Conservation (phyloP, 805 yeast genomes). For the Lipomyces orientalis region DNA sequence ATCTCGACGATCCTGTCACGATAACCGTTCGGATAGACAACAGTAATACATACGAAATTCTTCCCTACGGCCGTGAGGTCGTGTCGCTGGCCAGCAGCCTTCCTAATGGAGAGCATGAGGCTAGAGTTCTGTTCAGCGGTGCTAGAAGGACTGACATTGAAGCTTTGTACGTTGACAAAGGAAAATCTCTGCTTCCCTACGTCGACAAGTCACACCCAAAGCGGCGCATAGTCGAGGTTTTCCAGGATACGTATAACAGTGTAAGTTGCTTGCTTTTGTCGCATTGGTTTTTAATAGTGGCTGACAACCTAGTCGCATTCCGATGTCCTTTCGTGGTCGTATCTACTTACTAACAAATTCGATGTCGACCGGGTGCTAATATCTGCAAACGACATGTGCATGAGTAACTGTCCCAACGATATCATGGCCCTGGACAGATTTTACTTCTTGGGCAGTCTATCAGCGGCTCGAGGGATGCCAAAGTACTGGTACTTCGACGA, state of each 20-base stretch:
- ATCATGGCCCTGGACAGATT: conserved; percentile 23
- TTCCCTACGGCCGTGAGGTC: conserved; percentile 35
- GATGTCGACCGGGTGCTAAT: conserved; percentile 23
- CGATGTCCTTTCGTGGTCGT: conserved; percentile 33
- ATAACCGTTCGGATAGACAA: conserved; percentile 25
- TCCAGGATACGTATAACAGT: conserved; percentile 26
- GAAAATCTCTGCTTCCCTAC: not conserved
- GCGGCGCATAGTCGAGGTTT: conserved; percentile 25
- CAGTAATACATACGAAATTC: conserved; percentile 12
- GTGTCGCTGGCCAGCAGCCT: conserved; percentile 26
- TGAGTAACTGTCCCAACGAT: conserved; percentile 28
- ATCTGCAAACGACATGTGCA: conserved; percentile 23
- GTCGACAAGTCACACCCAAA: not conserved
- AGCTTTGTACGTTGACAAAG: conserved; percentile 32
- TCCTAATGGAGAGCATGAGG: conserved; percentile 20
- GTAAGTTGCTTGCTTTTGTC: not conserved
- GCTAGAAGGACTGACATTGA: conserved; percentile 31
- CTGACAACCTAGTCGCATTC: conserved; percentile 10
- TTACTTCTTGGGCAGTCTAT: conserved; percentile 31
- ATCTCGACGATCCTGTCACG: conserved; percentile 28
- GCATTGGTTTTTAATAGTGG: not conserved
- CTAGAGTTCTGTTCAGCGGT: conserved; percentile 29
- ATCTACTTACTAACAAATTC: conserved; percentile 21
- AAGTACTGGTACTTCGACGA: conserved; percentile 35
- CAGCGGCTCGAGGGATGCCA: conserved; percentile 23